Evolutionary conservation across 2,329 filamentous ascomycete genomes (phyloP), one percentile per base, ranked within the genome.

Genomic region (Ceratocystis eucalypticola): DNA sequence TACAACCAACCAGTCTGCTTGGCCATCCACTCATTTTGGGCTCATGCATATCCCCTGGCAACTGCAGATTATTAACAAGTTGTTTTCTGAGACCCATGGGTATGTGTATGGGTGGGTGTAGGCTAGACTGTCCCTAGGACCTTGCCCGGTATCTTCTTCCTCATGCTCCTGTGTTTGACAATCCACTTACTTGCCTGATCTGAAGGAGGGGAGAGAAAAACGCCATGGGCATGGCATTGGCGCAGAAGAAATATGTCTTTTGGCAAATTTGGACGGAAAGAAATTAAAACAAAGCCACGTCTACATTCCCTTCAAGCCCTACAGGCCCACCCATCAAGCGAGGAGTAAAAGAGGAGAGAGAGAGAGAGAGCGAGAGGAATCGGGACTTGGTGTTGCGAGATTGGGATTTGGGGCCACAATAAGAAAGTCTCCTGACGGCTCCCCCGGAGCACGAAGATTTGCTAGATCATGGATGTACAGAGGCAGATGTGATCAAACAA

Each of bases 321-420:
- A 15, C 37, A 30, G 17, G 33, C 15, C 28, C 28, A 37, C 5
- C 15, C 55, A 37, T 22, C 28, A 37, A 30, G 48, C 48, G 22
- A 22, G 48, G n/a, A 53, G 22, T n/a, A 53, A 20, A 5, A 25
- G 46, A 22, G 22, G 46, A 22, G 28, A 20, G 25, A 28, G 48
- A 15, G 46, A 22, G 28, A 10, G 25, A 28, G 25, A 4, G 7
- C 20, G 1, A 53, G 33, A 20, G 55, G 55, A 59, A 37, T 37
- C 55, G 55, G 55, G 55, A 37, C 55, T 59, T 59, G 28, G 30
- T 57, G 53, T 2, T 37, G 55, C 55, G 55, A 59, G n/a, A 59
- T 59, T 30, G 25, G 50, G 50, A 55, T 30, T 55, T 25, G 50
- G 25, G 12, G 15, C 25, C 55, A 59, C 37, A 37, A 59, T 59